Conservation (phyloP, 1,139 yeast species). For the Lipomyces yarrowii region DNA sequence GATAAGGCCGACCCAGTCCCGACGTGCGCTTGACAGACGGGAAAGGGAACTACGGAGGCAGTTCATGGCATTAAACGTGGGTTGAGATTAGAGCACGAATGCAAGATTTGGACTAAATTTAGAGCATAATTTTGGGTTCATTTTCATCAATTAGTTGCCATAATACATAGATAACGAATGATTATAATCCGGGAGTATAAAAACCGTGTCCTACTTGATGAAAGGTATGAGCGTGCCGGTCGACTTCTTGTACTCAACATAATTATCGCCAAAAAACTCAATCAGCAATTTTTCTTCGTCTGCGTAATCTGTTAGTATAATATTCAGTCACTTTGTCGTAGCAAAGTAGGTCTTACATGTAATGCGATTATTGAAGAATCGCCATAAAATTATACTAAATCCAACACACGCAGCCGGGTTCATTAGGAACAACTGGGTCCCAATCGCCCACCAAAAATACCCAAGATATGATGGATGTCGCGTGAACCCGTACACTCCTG, state of each 20-base stretch:
- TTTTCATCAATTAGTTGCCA: background rate
- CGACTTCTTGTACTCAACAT: constrained; percentile 53
- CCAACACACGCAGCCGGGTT: constrained; percentile 60
- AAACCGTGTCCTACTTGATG: constrained; percentile 37
- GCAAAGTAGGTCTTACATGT: constrained; percentile 37
- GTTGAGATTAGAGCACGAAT: background rate
- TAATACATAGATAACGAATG: background rate
- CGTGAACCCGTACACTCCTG: constrained; percentile 65
- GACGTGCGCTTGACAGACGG: background rate
- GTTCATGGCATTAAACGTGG: background rate
- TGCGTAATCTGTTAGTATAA: constrained; percentile 2
- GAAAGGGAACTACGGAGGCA: background rate
- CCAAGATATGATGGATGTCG: constrained; percentile 95
- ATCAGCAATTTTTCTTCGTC: constrained; percentile 68
- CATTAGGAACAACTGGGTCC: constrained; percentile 69
- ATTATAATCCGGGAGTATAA: background rate
- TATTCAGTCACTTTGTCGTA: background rate
- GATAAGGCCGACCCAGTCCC: background rate
- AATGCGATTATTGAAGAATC: constrained; percentile 70
- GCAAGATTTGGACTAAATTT: background rate
- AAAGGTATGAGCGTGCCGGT: constrained; percentile 70
- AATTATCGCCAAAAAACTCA: constrained; percentile 69
- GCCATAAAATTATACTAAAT: constrained; percentile 57
- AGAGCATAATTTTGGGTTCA: background rate
- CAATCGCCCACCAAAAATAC: constrained; percentile 91